Conservation (phyloP, 768 basidiomycete genomes). For the Scleroderma bovista region DNA sequence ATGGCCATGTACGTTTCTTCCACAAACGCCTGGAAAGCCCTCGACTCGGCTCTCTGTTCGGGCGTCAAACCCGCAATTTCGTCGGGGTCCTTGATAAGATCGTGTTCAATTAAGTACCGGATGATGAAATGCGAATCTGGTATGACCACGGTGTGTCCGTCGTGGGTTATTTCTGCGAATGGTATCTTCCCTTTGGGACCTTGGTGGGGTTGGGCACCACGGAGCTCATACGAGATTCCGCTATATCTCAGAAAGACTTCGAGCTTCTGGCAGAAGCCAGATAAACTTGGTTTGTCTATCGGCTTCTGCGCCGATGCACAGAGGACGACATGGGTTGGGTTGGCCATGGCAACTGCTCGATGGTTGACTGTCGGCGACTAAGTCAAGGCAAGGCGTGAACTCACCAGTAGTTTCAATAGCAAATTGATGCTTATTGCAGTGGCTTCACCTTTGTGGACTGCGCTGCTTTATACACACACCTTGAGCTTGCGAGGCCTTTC, state of each 20-base stretch:
- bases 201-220: conserved; percentile 17
- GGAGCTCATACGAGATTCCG: conserved; percentile 23
- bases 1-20: conserved; percentile 27
- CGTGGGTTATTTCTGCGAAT: conserved; percentile 25
- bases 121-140: conserved; percentile 33
- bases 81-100: conserved; percentile 24
- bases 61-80: conserved; percentile 19
- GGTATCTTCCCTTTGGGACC: conserved; percentile 32
- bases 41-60: conserved; percentile 26
- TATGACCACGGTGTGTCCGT: conserved; percentile 12
- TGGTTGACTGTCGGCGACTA: not conserved
- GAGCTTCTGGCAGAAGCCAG: conserved; percentile 31
- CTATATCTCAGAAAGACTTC: conserved; percentile 26
- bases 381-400: not conserved
- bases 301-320: conserved; percentile 21
- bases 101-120: conserved; percentile 21
- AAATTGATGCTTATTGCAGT: too few relatives aligned
- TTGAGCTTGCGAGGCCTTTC: too few relatives aligned
- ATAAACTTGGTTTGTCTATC: conserved; percentile 16
- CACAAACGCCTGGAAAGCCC: conserved; percentile 30
- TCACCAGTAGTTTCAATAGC: not conserved
- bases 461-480: too few relatives aligned
- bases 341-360: not conserved
- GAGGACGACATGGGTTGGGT: conserved; percentile 19
- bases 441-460: too few relatives aligned